Evolutionary conservation across 2,329 filamentous ascomycete genomes (phyloP), one percentile per base, ranked within the genome.

Genomic region (Cercospora zeina): DNA sequence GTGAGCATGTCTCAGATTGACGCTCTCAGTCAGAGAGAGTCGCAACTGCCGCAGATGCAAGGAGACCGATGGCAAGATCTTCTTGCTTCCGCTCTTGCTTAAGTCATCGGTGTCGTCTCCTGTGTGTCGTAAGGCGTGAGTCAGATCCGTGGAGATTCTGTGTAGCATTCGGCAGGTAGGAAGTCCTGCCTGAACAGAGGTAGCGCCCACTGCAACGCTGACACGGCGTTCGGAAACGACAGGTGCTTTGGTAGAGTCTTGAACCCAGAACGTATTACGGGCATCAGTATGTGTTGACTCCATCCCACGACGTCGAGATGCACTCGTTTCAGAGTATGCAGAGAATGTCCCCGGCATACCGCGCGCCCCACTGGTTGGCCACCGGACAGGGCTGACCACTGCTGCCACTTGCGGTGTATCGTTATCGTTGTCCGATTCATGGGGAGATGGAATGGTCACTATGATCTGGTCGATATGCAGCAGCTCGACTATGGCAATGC

Each of bases 301-400:
- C 21, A 56, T 30, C 16, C 49, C 62, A 33, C 59, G 36, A 45
- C 62, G 58, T n/a, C 58, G 51, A 24, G 63, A 67, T 14, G 63
- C 62, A 45, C 75, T 76, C 30, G 76, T 72, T 45, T 80, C 76
- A 1, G 79, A 79, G 65, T 82, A 81, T 24, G 76, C 74, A 0
- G 80, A 81, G 65, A 81, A 82, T 0, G 79, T 76, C 0, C 80
- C 80, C 16, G 80, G 80, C 70, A 80, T 77, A 19, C 64, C 68
- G 10, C 64, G 64, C 24, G 50, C 42, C 42, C 37, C 24, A 39
- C 51, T 47, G n/a, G 36, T 36, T 24, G 37, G 36, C n/a, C 10
- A 33, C 16, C n/a, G 49, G 16, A 34, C 49, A 33, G 49, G 16
- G 31, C 31, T 53, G 9, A 13, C 21, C 14, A 11, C n/a, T 45